phyloP scores from a whole-genome alignment of 2,329 filamentous ascomycete genomes.

The Colletotrichum viniferum region DNA sequence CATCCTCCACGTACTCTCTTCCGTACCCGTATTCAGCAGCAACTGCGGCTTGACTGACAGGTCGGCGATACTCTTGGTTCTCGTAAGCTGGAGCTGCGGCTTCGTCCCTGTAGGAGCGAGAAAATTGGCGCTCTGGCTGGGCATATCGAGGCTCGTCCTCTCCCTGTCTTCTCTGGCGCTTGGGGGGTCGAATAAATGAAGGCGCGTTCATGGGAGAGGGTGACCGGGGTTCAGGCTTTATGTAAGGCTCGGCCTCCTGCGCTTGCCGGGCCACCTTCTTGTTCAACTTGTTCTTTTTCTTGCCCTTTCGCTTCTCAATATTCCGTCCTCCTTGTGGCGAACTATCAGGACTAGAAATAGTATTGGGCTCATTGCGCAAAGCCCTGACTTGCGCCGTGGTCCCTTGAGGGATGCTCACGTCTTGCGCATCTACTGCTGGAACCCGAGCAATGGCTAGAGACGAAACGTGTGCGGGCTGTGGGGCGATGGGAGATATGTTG shows the following conservation, averaged over 20 bases:
- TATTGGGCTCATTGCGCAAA: constrained; percentile 54
- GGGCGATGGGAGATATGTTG: constrained; percentile 74
- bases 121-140: constrained; percentile 37
- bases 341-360: constrained; percentile 62
- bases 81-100: constrained; percentile 33
- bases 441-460: constrained; percentile 53
- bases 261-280: constrained; percentile 55
- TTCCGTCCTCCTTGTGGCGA: constrained; percentile 58
- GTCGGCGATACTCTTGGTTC: constrained; percentile 27
- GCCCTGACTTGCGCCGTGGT: constrained; percentile 60
- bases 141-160: constrained; percentile 46
- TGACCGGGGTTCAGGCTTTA: constrained; percentile 70
- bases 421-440: constrained; percentile 32
- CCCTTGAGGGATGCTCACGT: constrained; percentile 39
- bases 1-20: constrained; percentile 37
- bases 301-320: constrained; percentile 53
- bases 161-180: constrained; percentile 56
- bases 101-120: constrained; percentile 31
- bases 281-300: constrained; percentile 55
- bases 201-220: constrained; percentile 62
- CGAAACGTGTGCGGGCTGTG: constrained; percentile 75
- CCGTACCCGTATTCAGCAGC: constrained; percentile 29
- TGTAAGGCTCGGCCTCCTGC: constrained; percentile 52
- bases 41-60: constrained; percentile 21
- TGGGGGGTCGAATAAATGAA: constrained; percentile 58